phyloP scores from a whole-genome alignment of 352 stramenopile species.

The Phytophthora pini region DNA sequence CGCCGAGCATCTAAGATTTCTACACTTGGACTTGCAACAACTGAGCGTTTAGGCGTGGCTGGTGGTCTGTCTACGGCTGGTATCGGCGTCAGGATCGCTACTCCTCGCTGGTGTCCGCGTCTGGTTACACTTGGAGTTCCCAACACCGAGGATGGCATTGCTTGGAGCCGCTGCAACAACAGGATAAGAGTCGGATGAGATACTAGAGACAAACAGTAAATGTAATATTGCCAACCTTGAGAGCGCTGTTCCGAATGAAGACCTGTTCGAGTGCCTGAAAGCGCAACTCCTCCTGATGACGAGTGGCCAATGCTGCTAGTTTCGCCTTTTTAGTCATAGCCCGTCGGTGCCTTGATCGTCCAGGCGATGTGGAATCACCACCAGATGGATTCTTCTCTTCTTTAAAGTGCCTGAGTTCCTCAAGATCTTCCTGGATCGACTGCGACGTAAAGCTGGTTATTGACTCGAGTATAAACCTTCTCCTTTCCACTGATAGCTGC shows the following conservation, averaged over 20 bases:
- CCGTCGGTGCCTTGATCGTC: constrained; percentile 31
- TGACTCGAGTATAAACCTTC: constrained; percentile 74
- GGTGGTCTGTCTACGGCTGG: constrained; percentile 7
- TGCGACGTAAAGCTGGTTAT: constrained; percentile 67
- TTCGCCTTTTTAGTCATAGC: constrained; percentile 52
- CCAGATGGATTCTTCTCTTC: constrained; percentile 6
- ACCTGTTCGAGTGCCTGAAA: constrained; percentile 69
- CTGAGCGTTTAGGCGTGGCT: constrained; percentile 10
- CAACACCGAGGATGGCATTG: constrained; percentile 22
- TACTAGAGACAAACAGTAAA: no score
- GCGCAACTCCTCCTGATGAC: constrained; percentile 61
- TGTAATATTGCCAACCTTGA: constrained; percentile 29
- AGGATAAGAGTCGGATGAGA: no score
- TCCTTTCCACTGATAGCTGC: constrained; percentile 76
- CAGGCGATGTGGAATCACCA: constrained; percentile 1
- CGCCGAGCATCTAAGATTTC: constrained; percentile 22
- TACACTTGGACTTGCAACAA: constrained; percentile 21
- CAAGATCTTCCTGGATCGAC: constrained; percentile 62
- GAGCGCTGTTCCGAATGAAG: constrained; percentile 48
- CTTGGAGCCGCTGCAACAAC: constrained; percentile 22
- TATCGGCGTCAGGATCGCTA: constrained; percentile 27
- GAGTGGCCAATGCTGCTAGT: constrained; percentile 52
- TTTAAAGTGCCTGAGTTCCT: constrained; percentile 45
- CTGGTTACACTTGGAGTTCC: constrained; percentile 16
- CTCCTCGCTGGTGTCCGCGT: constrained; percentile 18